Evolutionary conservation across 148 eudicot genomes (phyloP), one percentile per base, ranked within the genome.

Genomic region (Drosera capensis): DNA sequence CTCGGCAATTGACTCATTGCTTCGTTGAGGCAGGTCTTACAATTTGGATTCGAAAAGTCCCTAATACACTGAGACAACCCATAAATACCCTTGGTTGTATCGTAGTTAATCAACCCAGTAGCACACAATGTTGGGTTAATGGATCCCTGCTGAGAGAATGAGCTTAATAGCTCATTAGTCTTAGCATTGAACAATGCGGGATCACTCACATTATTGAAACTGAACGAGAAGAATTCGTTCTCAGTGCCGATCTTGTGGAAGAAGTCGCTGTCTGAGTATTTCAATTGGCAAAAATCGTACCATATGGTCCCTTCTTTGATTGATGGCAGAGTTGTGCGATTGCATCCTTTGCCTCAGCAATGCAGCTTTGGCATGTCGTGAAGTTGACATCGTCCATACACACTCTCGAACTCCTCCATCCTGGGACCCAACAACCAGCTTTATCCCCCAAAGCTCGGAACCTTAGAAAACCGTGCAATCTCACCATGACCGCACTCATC

Each of bases 391-490:
- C 31, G 11, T 6, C 31, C 11, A 6, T 0, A 11, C 31, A 28
- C 68, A 1, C 75, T 73, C 20, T 44, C 29, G 12, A 57, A 43
- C 51, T 57, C 57, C 39, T 75, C 85, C 22, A 51, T 66, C 8
- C 55, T 62, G 1, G 74, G 65, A 15, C 37, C 20, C 2, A 70
- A 64, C 67, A 82, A 55, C 0, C 71, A 71, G 79, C 73, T 41
- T 74, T 67, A 25, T 66, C 82, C 19, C 70, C 62, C 39, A 58
- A 75, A 40, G 41, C 63, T 1, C 75, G 63, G 65, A 37, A 62
- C 70, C 73, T 70, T 55, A 79, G 15, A n/a, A 58, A 58, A 5
- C 66, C 80, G 15, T 78, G 86, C 34, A 74, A 47, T n/a, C 56
- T 49, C 21, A 63, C 22, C 11, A 18, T 45, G 1, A 49, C 54